Evolutionary conservation across 345 rosid species (phyloP), one percentile per base, ranked within the genome.

Genomic region (Salix purpurea): DNA sequence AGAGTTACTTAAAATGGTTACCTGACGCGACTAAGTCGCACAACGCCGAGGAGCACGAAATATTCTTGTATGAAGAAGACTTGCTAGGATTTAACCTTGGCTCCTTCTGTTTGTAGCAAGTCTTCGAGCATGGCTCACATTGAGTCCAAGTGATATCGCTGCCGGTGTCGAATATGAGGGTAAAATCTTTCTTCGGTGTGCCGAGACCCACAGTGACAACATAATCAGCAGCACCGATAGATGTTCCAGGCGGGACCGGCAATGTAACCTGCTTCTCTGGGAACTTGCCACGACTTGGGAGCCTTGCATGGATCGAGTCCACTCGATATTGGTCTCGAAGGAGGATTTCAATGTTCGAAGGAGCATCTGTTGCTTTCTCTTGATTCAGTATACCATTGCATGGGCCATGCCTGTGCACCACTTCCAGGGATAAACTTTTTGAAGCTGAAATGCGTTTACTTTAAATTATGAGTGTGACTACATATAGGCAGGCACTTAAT

Each of bases 111-210:
- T 26, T 4, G 46, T 80, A 80, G 65, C 87, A 84, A 4, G 21
- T 6, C 12, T 3, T 18, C 0, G 16, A 3, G 13, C 85, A 81
- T 0, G 87, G 85, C 24, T 76, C 16, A 39, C 85, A 86, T 58
- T 80, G 87, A 2, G 82, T 78, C 89, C 89, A 86, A 0, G 84
- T 80, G 7, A 82, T 15, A 61, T 15, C 76, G 62, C 82, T 83
- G 1, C 81, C 85, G 0, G 83, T 84, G 42, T 79, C 85, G 6
- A 86, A 69, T 5, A 2, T 9, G 6, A 86, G 82, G 0, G 84
- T 61, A 4, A 76, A 12, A 2, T 72, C 30, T 42, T 62, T 68
- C 15, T n/a, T 28, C 0, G 86, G 88, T 0, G 82, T 73, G 6
- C 86, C 86, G 0, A 79, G 52, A 7, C 79, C 84, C 16, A 81